These are phyloP conservation scores for Phyllosticta citriasiana DNA, from an alignment of 2,329 filamentous ascomycete genomes.

Conservation along the genomic window DNA sequence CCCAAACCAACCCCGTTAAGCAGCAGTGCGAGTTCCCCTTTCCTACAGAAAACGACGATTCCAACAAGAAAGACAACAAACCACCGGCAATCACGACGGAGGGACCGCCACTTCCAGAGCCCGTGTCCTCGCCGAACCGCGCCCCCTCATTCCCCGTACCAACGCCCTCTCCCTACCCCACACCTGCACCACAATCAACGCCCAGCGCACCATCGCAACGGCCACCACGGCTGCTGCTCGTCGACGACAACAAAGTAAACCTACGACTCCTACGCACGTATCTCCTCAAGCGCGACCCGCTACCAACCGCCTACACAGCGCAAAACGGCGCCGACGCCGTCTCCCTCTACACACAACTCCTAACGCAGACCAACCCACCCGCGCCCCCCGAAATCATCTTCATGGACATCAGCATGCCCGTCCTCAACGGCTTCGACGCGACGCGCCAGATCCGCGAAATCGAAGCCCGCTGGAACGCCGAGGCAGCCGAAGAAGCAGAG, in stretches of 20 bases:
- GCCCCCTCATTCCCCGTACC: neutral
- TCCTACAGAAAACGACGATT: neutral
- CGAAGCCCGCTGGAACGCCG: conserved; percentile 11
- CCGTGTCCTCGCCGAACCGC: neutral
- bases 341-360: conserved; percentile 21
- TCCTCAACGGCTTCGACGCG: conserved; percentile 37
- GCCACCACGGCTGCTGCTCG: conserved; percentile 10
- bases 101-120: neutral
- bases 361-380: neutral
- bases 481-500: neutral
- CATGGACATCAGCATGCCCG: conserved; percentile 41
- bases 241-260: conserved; percentile 24
- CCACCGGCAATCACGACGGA: neutral
- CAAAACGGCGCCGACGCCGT: conserved; percentile 35
- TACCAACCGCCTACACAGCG: conserved; percentile 6
- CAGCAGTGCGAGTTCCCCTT: conserved; percentile 13
- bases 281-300: conserved; percentile 9
- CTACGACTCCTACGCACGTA: conserved; percentile 45
- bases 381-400: conserved; percentile 28
- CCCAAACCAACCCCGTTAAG: neutral
- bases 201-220: neutral
- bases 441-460: conserved; percentile 32
- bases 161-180: neutral
- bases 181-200: neutral
- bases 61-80: neutral